Conservation (phyloP, 805 yeast genomes). For the Candida chilensis region DNA sequence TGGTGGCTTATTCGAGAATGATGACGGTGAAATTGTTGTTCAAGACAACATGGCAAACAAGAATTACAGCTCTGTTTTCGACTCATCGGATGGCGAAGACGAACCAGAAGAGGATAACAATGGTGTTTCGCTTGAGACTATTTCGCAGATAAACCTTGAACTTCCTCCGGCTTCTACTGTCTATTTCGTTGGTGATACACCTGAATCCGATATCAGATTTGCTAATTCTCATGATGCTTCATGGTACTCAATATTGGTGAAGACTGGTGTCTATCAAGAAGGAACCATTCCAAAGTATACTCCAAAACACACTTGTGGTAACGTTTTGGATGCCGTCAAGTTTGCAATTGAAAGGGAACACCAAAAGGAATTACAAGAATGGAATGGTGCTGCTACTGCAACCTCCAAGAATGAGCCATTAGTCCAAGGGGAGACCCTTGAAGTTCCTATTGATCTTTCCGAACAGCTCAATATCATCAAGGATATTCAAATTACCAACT, state of each 20-base stretch:
- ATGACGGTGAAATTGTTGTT: conserved; percentile 32
- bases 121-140: conserved; percentile 27
- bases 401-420: too few species aligned
- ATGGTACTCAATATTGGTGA: conserved; percentile 79
- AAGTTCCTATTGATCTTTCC: conserved; percentile 27
- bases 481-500: conserved; percentile 20
- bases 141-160: conserved; percentile 36
- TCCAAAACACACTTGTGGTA: conserved; percentile 66
- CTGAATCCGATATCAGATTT: conserved; percentile 81
- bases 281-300: conserved; percentile 72
- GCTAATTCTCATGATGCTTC: conserved; percentile 81
- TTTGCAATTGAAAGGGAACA: conserved; percentile 82
- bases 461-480: conserved; percentile 27
- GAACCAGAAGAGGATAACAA: conserved; percentile 5
- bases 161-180: conserved; percentile 82
- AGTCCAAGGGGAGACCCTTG: conserved; percentile 30
- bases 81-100: conserved; percentile 17
- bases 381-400: conserved; percentile 41
- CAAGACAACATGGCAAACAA: conserved; percentile 30
- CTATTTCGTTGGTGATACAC: conserved; percentile 85
- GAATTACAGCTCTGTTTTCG: too few species aligned
- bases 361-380: conserved; percentile 58
- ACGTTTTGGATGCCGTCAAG: conserved; percentile 75
- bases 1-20: conserved; percentile 31
- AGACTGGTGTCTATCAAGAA: conserved; percentile 80